These are phyloP conservation scores for Malassezia caprae DNA, from an alignment of 1,284 basidiomycete species.

Conservation along the genomic window DNA sequence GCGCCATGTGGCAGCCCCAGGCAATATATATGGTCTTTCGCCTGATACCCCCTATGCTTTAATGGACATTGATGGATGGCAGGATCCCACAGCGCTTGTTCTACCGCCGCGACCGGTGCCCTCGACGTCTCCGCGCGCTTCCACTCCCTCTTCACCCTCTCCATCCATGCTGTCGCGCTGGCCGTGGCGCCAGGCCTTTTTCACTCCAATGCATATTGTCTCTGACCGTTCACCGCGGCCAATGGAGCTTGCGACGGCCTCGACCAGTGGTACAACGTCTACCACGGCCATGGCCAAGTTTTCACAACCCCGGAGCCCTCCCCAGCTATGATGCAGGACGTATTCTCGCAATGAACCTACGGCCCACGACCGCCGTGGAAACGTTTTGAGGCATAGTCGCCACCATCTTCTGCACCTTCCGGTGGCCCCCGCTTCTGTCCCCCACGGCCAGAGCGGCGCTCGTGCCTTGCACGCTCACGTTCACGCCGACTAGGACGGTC, in stretches of 20 bases:
- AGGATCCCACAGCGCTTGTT: conserved; percentile 4
- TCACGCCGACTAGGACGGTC: conserved; percentile 16
- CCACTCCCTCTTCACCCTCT: not conserved
- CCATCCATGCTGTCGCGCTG: not conserved
- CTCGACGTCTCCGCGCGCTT: not conserved
- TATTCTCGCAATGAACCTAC: not conserved
- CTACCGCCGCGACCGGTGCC: not conserved
- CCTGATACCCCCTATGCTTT: conserved; percentile 86
- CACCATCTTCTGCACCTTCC: conserved; percentile 6
- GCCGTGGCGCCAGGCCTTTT: conserved; percentile 1
- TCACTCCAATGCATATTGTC: not conserved
- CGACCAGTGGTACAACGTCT: not conserved
- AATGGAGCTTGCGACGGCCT: not conserved
- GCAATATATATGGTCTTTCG: conserved; percentile 57
- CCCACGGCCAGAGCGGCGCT: conserved; percentile 18
- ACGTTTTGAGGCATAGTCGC: conserved; percentile 11
- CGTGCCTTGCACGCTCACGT: conserved; percentile 18
- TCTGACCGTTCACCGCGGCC: not conserved
- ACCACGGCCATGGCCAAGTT: not conserved
- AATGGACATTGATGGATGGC: conserved; percentile 72
- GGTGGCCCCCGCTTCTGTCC: conserved; percentile 13
- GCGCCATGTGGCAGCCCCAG: conserved; percentile 57
- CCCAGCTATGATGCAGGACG: not conserved
- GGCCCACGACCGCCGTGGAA: conserved; percentile 3
- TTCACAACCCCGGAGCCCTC: not conserved